These are phyloP conservation scores for Yueomyces sinensis DNA, from an alignment of 805 yeast genomes.

Conservation along the genomic window DNA sequence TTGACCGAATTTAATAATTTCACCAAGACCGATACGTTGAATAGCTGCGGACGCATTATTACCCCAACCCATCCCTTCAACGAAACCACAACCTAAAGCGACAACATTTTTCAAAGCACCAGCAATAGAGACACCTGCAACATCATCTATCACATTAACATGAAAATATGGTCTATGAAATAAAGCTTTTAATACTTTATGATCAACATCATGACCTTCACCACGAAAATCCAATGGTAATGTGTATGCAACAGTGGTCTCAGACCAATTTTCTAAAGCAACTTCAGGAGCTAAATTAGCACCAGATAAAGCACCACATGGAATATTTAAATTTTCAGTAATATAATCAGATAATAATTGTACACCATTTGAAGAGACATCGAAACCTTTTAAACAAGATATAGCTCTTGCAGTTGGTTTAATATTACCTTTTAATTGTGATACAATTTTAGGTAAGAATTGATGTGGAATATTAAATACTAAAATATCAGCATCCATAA, in stretches of 20 bases:
- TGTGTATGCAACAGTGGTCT: slow-evolving; percentile 88
- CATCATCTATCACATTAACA: slow-evolving; percentile 81
- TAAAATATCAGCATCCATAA: slow-evolving; percentile 66
- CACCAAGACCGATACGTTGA: slow-evolving; percentile 88
- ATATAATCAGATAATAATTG: slow-evolving; percentile 68
- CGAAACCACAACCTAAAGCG: slow-evolving; percentile 93
- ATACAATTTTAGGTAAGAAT: slow-evolving; percentile 66
- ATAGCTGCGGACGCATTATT: slow-evolving; percentile 96
- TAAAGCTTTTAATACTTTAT: slow-evolving; percentile 52
- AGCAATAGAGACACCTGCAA: slow-evolving; percentile 89
- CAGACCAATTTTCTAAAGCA: slow-evolving; percentile 90
- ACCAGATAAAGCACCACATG: slow-evolving; percentile 93
- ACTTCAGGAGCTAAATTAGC: slow-evolving; percentile 97
- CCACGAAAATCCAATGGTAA: slow-evolving; percentile 45
- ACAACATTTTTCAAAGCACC: slow-evolving; percentile 95
- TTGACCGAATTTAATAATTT: slow-evolving; percentile 74
- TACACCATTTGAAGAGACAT: slow-evolving; percentile 75
- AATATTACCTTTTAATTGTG: slow-evolving; percentile 65
- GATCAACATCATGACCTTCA: slow-evolving; percentile 42
- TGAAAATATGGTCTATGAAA: slow-evolving; percentile 98
- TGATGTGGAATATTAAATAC: slow-evolving; percentile 96
- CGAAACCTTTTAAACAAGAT: slow-evolving; percentile 91
- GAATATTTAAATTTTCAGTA: slow-evolving; percentile 65
- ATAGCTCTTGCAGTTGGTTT: slow-evolving; percentile 66
- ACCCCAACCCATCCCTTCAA: slow-evolving; percentile 97